A percentile compares a stretch with the other conserved stretches of the same genome.
phyloP scores from a whole-genome alignment of 306 rosid species.

The Benincasa hispida region DNA sequence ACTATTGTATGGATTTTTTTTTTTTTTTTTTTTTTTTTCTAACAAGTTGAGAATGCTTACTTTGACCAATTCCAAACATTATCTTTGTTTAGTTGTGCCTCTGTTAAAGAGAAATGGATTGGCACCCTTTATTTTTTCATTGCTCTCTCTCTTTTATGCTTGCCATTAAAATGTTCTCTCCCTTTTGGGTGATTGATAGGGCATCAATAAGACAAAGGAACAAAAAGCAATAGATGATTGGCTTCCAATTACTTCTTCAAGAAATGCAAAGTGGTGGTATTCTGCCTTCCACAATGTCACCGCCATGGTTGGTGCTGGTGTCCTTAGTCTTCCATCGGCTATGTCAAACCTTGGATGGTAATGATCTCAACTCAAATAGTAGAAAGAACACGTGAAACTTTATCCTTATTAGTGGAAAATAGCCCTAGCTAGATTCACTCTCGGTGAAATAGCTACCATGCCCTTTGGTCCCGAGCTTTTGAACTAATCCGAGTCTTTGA shows the following conservation, averaged over 20 bases:
- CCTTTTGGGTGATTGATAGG: background rate
- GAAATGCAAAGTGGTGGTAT: conserved; percentile 66
- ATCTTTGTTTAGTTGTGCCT: background rate
- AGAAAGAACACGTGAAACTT: background rate
- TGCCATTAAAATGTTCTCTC: background rate
- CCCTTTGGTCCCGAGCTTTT: too few relatives aligned
- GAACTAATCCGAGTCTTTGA: too few relatives aligned
- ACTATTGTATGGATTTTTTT: too few relatives aligned
- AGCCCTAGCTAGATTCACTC: too few relatives aligned
- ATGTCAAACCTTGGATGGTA: conserved; percentile 52
- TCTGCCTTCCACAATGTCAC: conserved; percentile 58
- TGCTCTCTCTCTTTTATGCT: background rate
- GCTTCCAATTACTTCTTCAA: conserved; percentile 50
- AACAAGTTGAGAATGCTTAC: background rate
- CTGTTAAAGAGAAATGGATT: background rate
- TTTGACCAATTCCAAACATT: background rate
- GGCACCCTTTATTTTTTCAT: background rate
- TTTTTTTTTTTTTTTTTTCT: background rate
- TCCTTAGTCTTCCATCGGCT: conserved; percentile 49
- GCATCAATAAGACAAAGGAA: conserved; percentile 1
- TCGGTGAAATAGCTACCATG: too few relatives aligned
- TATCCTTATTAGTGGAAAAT: too few relatives aligned
- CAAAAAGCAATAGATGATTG: conserved; percentile 38
- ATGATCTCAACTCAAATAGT: background rate
- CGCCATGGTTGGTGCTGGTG: conserved; percentile 71